phyloP scores from a whole-genome alignment of 2,329 filamentous ascomycete species.

The Tolypocladium tropicale region DNA sequence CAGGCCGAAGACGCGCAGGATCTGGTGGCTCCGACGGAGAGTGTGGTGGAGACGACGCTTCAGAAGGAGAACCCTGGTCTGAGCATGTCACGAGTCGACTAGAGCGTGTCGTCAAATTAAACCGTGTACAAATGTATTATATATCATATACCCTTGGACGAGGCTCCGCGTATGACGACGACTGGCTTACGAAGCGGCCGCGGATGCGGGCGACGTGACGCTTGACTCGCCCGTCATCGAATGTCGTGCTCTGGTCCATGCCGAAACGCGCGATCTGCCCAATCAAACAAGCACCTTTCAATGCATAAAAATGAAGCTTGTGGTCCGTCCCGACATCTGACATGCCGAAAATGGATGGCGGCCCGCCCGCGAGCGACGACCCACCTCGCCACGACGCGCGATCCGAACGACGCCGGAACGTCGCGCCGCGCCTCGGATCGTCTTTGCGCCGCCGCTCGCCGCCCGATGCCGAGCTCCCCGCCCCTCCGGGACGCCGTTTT shows the following conservation, averaged over 20 bases:
- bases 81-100: slow-evolving; percentile 13
- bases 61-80: slow-evolving; percentile 22
- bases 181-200: neutral
- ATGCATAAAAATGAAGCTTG: too few relatives aligned
- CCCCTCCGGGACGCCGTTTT: neutral
- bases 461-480: neutral
- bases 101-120: neutral
- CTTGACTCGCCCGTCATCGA: too few relatives aligned
- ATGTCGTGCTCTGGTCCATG: too few relatives aligned
- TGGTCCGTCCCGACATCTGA: too few relatives aligned
- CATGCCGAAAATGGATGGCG: too few relatives aligned
- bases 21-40: neutral
- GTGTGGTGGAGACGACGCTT: slow-evolving; percentile 17
- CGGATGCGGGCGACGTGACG: too few relatives aligned
- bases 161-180: neutral
- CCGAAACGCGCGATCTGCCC: too few relatives aligned
- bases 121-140: too few relatives aligned
- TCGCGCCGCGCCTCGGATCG: neutral
- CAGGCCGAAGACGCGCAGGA: slow-evolving; percentile 7
- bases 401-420: slow-evolving; percentile 1
- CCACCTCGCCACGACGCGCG: neutral
- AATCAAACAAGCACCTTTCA: too few relatives aligned
- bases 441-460: neutral
- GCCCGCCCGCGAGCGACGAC: neutral
- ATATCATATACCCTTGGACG: neutral